Conservation (phyloP, 257 asterid genomes). For the Rehmannia glutinosa region DNA sequence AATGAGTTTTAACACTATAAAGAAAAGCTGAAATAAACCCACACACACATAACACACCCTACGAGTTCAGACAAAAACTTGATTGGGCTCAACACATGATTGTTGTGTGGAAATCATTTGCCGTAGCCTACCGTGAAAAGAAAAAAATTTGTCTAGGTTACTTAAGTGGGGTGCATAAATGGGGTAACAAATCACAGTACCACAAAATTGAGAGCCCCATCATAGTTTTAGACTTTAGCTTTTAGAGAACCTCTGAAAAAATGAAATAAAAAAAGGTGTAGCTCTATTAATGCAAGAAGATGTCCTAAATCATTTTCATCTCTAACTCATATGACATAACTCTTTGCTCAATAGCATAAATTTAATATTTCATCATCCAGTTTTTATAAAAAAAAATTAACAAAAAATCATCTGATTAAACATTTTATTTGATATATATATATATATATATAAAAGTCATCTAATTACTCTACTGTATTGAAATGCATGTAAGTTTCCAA, state of each 20-base stretch:
- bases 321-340: no score
- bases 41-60: background rate
- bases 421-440: no score
- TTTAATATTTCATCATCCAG: no score
- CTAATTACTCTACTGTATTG: no score
- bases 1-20: no score
- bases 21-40: background rate
- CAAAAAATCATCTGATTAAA: no score
- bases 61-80: conserved; percentile 19
- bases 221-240: background rate
- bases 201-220: conserved; percentile 29
- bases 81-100: conserved; percentile 19
- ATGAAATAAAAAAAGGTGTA: background rate
- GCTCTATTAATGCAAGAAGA: background rate
- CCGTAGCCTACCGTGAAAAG: conserved; percentile 20
- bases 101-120: conserved; percentile 26
- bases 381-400: no score
- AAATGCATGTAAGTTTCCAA: no score
- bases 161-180: conserved; percentile 48
- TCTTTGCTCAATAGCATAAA: no score
- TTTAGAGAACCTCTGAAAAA: conserved; percentile 19
- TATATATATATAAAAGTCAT: no score
- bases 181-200: conserved; percentile 30
- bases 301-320: no score
- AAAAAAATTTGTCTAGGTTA: conserved; percentile 21